Evolutionary conservation across 2,329 filamentous ascomycete species (phyloP).

Genomic region (Phoma sp.): DNA sequence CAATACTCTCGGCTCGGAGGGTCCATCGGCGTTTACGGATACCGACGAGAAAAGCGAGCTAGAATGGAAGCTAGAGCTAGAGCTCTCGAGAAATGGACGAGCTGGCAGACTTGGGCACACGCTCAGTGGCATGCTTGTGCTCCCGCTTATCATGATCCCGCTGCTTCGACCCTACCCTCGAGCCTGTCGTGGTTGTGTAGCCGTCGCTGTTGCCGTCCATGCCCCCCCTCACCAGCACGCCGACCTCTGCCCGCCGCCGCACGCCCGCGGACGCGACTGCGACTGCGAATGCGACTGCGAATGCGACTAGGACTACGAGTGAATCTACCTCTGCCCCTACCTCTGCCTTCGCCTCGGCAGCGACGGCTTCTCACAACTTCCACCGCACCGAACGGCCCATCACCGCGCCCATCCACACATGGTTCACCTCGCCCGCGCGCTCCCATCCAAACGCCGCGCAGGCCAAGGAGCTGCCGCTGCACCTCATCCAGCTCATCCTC

Average conservation of each 20-base stretch:
- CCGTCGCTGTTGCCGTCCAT: conserved; percentile 18
- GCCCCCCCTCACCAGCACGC: conserved; percentile 19
- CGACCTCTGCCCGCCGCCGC: conserved; percentile 14
- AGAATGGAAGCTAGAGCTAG: not conserved
- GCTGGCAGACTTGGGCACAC: not conserved
- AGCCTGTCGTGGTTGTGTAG: conserved; percentile 13
- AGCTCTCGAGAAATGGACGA: not conserved
- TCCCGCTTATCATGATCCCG: conserved; percentile 5
- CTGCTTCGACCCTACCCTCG: not conserved
- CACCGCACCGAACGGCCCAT: conserved; percentile 22
- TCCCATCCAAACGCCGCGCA: conserved; percentile 36
- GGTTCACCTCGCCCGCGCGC: conserved; percentile 44
- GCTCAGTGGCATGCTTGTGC: not conserved
- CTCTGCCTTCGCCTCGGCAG: not conserved
- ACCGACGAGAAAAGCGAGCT: conserved; percentile 4
- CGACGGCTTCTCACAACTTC: conserved; percentile 7
- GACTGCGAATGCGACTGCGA: no score
- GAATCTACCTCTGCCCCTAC: no score
- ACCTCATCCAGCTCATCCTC: conserved; percentile 64
- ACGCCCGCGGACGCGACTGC: conserved; percentile 17
- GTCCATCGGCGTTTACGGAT: conserved; percentile 6
- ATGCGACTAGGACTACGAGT: no score
- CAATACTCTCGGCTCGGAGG: conserved; percentile 26
- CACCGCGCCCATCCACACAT: conserved; percentile 39
- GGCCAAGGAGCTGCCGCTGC: conserved; percentile 59